Evolutionary conservation across 345 rosid species (phyloP).

Genomic region (Populus euphratica): DNA sequence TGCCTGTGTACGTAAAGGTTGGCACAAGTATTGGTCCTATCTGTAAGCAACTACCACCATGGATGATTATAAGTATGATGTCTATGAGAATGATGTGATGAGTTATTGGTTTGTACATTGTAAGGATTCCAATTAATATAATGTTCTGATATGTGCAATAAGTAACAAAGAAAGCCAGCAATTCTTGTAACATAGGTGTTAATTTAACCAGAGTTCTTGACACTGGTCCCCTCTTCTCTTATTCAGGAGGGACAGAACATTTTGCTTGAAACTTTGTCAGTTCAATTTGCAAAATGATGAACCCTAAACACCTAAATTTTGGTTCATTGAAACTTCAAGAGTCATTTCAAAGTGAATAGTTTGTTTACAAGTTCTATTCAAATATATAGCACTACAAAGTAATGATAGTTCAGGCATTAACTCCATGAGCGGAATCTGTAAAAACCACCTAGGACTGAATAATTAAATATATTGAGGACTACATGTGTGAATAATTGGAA

Average conservation of each 20-base stretch:
- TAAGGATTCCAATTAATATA: too few relatives aligned
- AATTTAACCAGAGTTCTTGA: neutral
- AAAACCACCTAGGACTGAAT: too few relatives aligned
- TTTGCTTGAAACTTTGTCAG: neutral
- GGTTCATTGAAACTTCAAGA: too few relatives aligned
- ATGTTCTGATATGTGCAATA: neutral
- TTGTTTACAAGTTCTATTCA: too few relatives aligned
- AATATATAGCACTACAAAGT: too few relatives aligned
- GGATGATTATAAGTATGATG: neutral
- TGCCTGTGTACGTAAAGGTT: neutral
- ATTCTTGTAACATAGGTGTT: neutral
- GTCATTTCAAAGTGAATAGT: too few relatives aligned
- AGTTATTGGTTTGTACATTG: neutral
- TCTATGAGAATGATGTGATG: neutral
- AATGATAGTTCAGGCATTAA: too few relatives aligned
- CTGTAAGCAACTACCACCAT: neutral
- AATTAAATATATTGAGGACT: too few relatives aligned
- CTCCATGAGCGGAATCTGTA: too few relatives aligned
- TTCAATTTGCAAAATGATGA: neutral
- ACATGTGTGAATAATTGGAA: too few relatives aligned
- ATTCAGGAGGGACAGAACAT: neutral
- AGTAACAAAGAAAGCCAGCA: too few relatives aligned
- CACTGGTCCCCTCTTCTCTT: neutral
- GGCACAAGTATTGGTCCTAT: neutral
- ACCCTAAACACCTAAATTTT: too few relatives aligned